Percentiles rank a stretch among this genome's conserved stretches.
phyloP scores from a whole-genome alignment of 805 yeast genomes.

The Metschnikowia dekortorum region DNA sequence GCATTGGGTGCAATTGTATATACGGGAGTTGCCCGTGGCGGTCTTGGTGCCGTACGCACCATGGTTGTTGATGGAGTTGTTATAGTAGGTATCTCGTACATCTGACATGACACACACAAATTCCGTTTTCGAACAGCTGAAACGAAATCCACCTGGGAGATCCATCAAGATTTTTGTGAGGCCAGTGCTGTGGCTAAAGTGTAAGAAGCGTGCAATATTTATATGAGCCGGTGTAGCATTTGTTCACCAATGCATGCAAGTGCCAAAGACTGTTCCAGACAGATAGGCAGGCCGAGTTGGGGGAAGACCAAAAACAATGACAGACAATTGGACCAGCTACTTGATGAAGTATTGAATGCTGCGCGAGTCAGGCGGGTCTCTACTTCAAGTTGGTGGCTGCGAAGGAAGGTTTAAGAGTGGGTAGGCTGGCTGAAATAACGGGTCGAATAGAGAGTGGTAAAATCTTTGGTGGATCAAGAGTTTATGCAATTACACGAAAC shows the following conservation, averaged over 20 bases:
- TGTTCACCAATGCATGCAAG: background rate
- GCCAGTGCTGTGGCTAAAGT: background rate
- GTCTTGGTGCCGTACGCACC: conserved; percentile 38
- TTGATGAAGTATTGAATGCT: background rate
- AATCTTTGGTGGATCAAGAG: background rate
- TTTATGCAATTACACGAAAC: background rate
- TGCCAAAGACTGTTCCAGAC: background rate
- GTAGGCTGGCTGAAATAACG: background rate
- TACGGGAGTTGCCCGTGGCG: conserved; percentile 41
- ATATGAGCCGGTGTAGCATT: background rate
- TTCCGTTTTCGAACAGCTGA: background rate
- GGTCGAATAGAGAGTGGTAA: background rate
- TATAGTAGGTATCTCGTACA: conserved; percentile 5
- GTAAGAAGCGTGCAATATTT: background rate
- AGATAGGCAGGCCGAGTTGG: background rate
- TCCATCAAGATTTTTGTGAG: background rate
- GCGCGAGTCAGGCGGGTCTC: background rate
- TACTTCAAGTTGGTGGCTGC: background rate
- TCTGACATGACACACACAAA: conserved; percentile 1
- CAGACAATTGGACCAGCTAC: background rate
- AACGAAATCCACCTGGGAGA: background rate
- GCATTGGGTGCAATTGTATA: conserved; percentile 38
- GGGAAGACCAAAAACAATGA: background rate
- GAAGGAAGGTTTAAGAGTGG: background rate
- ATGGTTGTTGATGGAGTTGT: conserved; percentile 10